Conservation (phyloP, 257 asterid species). For the Agastache rugosa region DNA sequence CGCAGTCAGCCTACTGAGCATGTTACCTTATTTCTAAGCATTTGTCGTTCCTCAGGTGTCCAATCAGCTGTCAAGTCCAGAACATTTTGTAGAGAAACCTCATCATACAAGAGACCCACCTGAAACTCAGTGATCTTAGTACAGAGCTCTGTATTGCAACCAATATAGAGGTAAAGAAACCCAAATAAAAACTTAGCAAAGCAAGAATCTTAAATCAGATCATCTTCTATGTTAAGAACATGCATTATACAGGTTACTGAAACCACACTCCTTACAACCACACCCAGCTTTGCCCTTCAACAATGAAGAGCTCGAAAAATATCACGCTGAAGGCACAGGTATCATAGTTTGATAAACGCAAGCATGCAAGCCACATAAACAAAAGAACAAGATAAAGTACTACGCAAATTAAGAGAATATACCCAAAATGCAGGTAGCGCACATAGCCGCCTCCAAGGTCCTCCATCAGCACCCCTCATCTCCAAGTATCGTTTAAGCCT, state of each 20-base stretch:
- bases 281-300: neutral
- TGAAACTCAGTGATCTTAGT: conserved; percentile 42
- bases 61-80: conserved; percentile 92
- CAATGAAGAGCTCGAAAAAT: conserved; percentile 11
- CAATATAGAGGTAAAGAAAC: conserved; percentile 3
- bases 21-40: conserved; percentile 89
- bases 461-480: conserved; percentile 99
- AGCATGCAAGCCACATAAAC: neutral
- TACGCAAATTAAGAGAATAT: conserved; percentile 9
- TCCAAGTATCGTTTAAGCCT: conserved; percentile 97
- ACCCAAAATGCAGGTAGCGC: conserved; percentile 99
- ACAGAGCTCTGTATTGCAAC: conserved; percentile 4
- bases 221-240: neutral
- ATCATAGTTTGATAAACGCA: conserved; percentile 5
- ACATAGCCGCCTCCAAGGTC: conserved; percentile 97
- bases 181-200: conserved; percentile 11
- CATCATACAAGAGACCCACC: conserved; percentile 96
- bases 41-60: conserved; percentile 80
- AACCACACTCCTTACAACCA: conserved; percentile 12
- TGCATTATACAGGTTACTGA: neutral
- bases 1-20: conserved; percentile 13
- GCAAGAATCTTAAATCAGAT: conserved; percentile 18
- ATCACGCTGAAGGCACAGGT: neutral
- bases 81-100: conserved; percentile 73
- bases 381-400: neutral